Evolutionary conservation across 805 yeast species (phyloP), one percentile per base, ranked within the genome.

Genomic region (Candida patagonica): DNA sequence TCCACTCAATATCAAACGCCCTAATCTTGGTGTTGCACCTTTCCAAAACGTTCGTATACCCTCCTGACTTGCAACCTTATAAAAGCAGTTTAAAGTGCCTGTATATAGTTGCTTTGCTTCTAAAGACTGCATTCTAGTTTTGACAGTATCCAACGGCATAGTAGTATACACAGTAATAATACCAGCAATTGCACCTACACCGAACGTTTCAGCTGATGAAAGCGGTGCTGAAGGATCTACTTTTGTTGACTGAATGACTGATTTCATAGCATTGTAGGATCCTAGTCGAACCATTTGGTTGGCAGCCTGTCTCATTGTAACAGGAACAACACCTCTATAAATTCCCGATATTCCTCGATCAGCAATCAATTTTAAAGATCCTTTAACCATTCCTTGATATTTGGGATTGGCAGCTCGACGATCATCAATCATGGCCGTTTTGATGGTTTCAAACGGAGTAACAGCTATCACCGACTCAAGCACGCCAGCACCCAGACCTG

Each of bases 401-500:
- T 73, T 79, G 35, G 96, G 96, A 40, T 68, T 70, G 2, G 74
- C 64, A 4, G 80, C 54, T 61, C 81, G 94, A 49, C 80, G 85
- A 59, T 89, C 98, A 63, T 89, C 98, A 50, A 89, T 92, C 62
- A 88, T 70, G 0, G 94, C 96, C 0, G 97, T 89, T 58, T 89
- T 89, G 62, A 89, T 85, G 26, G 96, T 94, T 61, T 89, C 98
- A 41, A 88, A 87, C 2, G 98, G 98, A 0, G 98, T 89, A 35
- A 92, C 95, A 0, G 97, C 97, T 33, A 88, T 69, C 21, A 87
- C 80, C 42, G 94, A 80, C 59, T 89, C 98, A 45, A 89, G 62
- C 33, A 88, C 72, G 26, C 98, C 98, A 2, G 98, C 98, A 35
- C 97, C 96, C 32, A 92, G 67, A n/a, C 98, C 98, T 1, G 98